Base-by-base conservation (phyloP, 2,329 filamentous ascomycete species). In the Fusarium falciforme region DNA sequence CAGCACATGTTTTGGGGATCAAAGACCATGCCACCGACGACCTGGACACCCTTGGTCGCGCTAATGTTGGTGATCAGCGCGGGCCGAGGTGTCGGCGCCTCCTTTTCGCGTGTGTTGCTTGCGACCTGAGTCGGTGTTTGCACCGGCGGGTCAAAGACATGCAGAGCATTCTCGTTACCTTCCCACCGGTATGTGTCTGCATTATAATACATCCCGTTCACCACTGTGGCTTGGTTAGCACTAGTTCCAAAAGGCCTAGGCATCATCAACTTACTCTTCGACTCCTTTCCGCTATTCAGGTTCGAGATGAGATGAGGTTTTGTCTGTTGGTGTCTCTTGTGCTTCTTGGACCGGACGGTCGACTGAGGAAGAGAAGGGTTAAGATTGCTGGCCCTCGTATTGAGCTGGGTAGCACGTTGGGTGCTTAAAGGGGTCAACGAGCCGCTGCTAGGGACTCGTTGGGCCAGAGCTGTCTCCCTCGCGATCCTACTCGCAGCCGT, bases 11-110 rank as follows among this genome's bases (percentile, higher is more conserved):
- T 94, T 72, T 94, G 92, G 5, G 96, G 96, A 80, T 99, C 96
- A 81, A 98, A 99, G 11, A 98, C 93, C 96, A 99, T 99, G 76
- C 95, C 94, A n/a, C 95, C 94, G 67, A 98, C 95, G 38, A 98
- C 93, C 83, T 98, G 95, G 16, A 98, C 93, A 71, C 94, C 95
- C 79, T 96, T 94, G 70, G 92, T 92, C 6, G 92, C 89, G 64
- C 93, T 93, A 74, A 98, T 94, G 75, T 98, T 96, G 57, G 95
- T 95, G 78, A 99, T 99, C 20, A 99, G 88, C 7, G 96, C 95
- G 11, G 94, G 87, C 70, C 92, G 84, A 76, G 91, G 90, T 3
- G 90, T 92, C 11, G 85, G 79, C 14, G 83, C 84, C 76, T 92
- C 90, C 76, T 87, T 90, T 60, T 92, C 90, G 17, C 88, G 86